Evolutionary conservation across 108 stramenopile species (phyloP), one percentile per base, ranked within the genome.

Genomic region (Cylindrotheca fusiformis): DNA sequence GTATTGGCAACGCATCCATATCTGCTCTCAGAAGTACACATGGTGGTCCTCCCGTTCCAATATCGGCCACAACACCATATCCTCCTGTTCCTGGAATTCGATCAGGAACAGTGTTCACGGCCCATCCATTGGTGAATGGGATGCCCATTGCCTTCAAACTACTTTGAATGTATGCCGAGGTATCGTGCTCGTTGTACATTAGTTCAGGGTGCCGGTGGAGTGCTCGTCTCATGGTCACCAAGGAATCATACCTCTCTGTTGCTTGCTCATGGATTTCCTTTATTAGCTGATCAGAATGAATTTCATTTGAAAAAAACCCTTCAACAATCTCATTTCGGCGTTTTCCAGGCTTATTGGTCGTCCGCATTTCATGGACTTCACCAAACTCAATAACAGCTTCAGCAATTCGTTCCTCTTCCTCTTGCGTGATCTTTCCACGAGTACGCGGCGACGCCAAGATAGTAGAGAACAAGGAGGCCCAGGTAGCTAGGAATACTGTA

Each of bases 1-100:
- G 21, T 59, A 97, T 91, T 18, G 97, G 94, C 52, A 97, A 54
- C 0, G 92, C 95, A 71, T 97, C 97, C 87, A 97, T 97, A 74
- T 97, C 97, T 10, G 97, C 92, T 21, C 97, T 76, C 2, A 97
- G 60, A 17, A 91, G 57, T 1, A 95, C 69, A 50, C 88, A 89
- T 6, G 94, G 94, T 23, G 55, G 49, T 4, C 45, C 26, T 14
- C 82, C 86, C 0, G 81, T 84, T 25, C 93, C 93, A 45, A 94
- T 90, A 55, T 90, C 76, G 1, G 84, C 85, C 4, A 94, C 90
- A 19, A 91, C 67, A 4, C 93, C 93, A 41, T 83, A 79, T 12
- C 93, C 90, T 6, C 88, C 93, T 25, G 62, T 31, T 19, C 71
- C 72, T 22, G 71, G 67, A 61, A 68, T 65, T 3, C 52, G 56